Conservation (phyloP, 163 green algal genomes). For the Coccomyxa subellipsoidea region DNA sequence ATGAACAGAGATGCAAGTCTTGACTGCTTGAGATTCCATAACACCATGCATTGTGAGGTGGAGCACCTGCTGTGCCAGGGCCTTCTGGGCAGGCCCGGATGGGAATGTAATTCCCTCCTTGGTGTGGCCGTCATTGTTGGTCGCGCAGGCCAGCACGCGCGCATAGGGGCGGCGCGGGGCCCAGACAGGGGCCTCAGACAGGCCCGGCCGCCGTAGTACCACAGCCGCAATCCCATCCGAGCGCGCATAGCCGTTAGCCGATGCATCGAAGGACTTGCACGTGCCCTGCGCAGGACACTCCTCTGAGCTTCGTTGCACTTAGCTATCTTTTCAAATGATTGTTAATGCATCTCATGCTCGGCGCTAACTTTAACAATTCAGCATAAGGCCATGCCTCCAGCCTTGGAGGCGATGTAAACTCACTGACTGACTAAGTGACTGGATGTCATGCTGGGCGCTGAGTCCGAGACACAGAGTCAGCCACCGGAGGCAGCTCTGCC, state of each 20-base stretch:
- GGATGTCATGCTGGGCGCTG: too few species aligned
- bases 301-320: too few species aligned
- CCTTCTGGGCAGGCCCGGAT: background rate
- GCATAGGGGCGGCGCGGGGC: background rate
- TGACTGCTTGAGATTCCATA: too few species aligned
- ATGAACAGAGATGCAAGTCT: too few species aligned
- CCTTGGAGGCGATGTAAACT: too few species aligned
- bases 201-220: background rate
- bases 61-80: conserved; percentile 1
- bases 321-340: too few species aligned
- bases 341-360: too few species aligned
- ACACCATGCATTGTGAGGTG: background rate
- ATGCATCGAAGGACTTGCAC: conserved; percentile 22
- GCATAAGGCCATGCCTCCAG: too few species aligned
- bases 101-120: conserved; percentile 12
- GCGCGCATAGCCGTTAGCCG: conserved; percentile 11
- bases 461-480: too few species aligned
- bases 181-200: background rate
- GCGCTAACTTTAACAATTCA: too few species aligned
- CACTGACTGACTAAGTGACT: too few species aligned
- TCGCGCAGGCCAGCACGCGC: background rate
- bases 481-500: too few species aligned
- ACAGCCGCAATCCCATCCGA: conserved; percentile 6
- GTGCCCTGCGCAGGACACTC: background rate
- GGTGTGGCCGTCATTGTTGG: conserved; percentile 18